Base-by-base conservation (phyloP, 2,329 filamentous ascomycete species). In the Madurella mycetomatis region DNA sequence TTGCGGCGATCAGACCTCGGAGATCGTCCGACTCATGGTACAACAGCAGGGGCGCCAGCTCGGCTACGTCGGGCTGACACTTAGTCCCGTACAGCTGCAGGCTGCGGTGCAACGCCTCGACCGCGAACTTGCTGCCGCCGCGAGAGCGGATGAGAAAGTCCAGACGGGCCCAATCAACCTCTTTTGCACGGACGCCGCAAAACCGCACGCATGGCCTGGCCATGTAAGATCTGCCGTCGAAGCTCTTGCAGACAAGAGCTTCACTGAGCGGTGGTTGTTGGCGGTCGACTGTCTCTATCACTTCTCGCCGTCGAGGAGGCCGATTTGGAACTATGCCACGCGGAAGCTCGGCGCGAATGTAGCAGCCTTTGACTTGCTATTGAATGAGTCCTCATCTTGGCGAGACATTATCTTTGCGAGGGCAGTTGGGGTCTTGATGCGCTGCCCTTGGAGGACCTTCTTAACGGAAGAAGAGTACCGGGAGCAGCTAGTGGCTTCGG, bases 231-330 rank as follows among this genome's bases (percentile, higher is more conserved):
- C 45, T 18, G 44, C 51, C 3, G 44, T 53, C 15, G 13, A 37
- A 2, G 18, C 40, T 11, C 16, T 49, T n/a, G 37, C 47, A 7
- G 39, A 43, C 5, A 25, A 31, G 12, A 25, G 34, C 7, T 18
- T 11, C 13, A 4, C 44, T 39, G 32, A 41, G 16, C 17, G 31
- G 19, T 53, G 51, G 51, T 37, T 53, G 8, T 44, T 53, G 39
- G 51, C 44, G 13, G 25, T 47, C n/a, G 51, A 53, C 30, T 53
- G 51, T 13, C 40, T 53, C 12, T 53, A 53, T 12, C 51, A 53
- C 25, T 53, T 53, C 39, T 53, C 51, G 13, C 51, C 51, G 7
- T 53, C 51, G n/a, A 15, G 50, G 25, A 15, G 34, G n/a, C 39
- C 51, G 4, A 41, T 53, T 25, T n/a, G 40, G 25, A 18, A 30